Base-by-base conservation (phyloP, 75 land plant species). In the Pinus tabuliformis region DNA sequence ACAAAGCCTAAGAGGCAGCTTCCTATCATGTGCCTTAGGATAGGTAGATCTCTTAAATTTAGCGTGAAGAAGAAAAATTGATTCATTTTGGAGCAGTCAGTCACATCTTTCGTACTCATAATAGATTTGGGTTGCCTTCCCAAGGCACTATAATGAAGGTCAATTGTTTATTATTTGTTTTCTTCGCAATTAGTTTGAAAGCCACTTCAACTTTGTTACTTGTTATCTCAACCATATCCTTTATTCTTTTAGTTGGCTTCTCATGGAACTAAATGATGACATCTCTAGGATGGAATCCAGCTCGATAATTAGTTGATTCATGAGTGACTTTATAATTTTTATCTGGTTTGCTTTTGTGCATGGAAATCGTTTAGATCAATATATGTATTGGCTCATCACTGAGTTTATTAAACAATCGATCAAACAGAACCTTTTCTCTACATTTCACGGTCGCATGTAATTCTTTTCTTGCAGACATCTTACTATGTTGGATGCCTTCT, bases 221-320 rank as follows among this genome's bases (percentile, higher is more conserved):
- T 89, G 93, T 78, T 33, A 82, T 80, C 11, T 91, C 94, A 42
- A 91, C 76, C 81, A 95, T 96, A 89, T 96, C 89, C 58, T 79
- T 83, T n/a, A 90, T 77, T 92, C n/a, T n/a, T n/a, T n/a, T n/a
- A n/a, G n/a, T n/a, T n/a, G n/a, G n/a, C n/a, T n/a, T n/a, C n/a
- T n/a, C 97, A 63, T 87, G 90, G 80, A 96, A 93, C 72, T 88
- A 85, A 66, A 91, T 63, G 9, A 93, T 89, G 39, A 93, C 92
- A 87, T 96, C 99, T 59, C 94, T 92, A 22, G 92, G 84, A n/a
- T 77, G 89, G 58, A 96, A 86, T 60, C 97, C 99, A 74, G 93
- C 94, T 80, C 79, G 83, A 42, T 86, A 87, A 77, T 94, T 97
- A 60, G 99, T 96, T 30, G 97, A 91, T 39, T 94, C 91, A 37